A percentile compares a stretch with the other conserved stretches of the same genome.
Conservation (phyloP, 2,329 filamentous ascomycete species). For the Colletotrichum siamense region DNA sequence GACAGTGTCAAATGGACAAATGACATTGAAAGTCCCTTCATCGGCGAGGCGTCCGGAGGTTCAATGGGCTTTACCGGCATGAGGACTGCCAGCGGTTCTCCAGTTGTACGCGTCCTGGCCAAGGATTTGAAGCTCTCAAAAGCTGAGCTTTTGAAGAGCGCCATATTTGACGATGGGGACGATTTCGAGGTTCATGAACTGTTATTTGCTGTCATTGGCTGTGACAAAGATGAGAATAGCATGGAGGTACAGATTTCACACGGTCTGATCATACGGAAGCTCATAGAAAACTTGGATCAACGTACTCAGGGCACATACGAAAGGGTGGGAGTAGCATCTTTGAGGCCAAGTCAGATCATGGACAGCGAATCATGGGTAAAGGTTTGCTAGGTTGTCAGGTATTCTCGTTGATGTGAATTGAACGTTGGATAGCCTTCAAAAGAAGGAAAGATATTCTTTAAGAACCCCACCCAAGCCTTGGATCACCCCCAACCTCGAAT, state of each 20-base stretch:
- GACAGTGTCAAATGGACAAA: background rate
- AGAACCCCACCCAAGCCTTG: too few relatives aligned
- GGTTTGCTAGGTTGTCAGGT: background rate
- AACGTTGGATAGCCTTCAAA: background rate
- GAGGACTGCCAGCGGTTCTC: background rate
- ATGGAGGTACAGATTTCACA: background rate
- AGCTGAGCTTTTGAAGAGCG: background rate
- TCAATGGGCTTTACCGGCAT: background rate
- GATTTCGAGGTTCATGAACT: background rate
- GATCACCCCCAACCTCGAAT: too few relatives aligned
- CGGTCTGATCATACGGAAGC: background rate
- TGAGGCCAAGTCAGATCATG: background rate
- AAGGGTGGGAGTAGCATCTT: background rate
- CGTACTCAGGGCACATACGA: background rate
- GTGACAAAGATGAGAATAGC: background rate
- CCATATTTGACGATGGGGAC: background rate
- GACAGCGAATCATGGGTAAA: background rate
- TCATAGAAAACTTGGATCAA: background rate
- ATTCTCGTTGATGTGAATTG: background rate
- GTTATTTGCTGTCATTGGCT: background rate
- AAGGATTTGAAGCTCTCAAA: background rate
- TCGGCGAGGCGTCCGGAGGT: background rate
- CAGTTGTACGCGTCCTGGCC: background rate
- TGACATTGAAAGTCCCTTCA: constrained; percentile 1
- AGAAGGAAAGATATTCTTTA: background rate